Base-by-base conservation (phyloP, 2,329 filamentous ascomycete species). In the Sporothrix variecibatus region DNA sequence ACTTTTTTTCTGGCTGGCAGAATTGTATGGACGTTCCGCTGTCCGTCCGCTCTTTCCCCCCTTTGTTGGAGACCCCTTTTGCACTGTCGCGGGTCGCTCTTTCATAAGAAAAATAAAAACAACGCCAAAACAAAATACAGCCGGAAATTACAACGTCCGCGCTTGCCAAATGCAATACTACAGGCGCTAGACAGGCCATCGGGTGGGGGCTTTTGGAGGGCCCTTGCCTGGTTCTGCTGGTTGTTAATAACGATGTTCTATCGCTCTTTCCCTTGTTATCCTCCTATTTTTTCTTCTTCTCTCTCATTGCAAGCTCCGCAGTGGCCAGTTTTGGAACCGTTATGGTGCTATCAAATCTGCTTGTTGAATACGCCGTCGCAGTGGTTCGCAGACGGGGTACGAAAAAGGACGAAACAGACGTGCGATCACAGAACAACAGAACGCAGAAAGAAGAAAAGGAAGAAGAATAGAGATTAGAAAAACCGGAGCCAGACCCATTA, bases 121-220 rank as follows among this genome's bases (percentile, higher is more conserved):
- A 20, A 38, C 28, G 28, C 40, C 65, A 53, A 53, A 31, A 40
- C 28, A 34, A 34, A 53, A 28, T 7, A 71, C 51, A 5, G 64
- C 53, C 72, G 72, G 68, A 74, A 71, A 74, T 74, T 74, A 49
- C 72, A 71, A 51, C 26, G 56, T 51, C 17, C 40, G 40, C 53
- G n/a, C 65, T 70, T 73, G 43, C 64, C 49, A 51, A 69, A 58
- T 68, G 20, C 28, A 67, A 34, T 46, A 31, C 51, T 12, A 28
- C 51, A 71, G 51, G 51, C 68, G 62, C 38, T 46, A 65, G 38
- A 65, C 9, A 17, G 17, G 64, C 7, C 58, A 49, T 11, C 40
- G 31, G 12, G 43, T 49, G 43, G 64, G 23, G 64, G 12, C 23
- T 49, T 23, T 38, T 15, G 31, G 9, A 23, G 40, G 64, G 12